Percentiles rank a stretch among this genome's conserved stretches.
Evolutionary conservation across 768 basidiomycete species (phyloP).

Genomic region (Tylopilus sp.): DNA sequence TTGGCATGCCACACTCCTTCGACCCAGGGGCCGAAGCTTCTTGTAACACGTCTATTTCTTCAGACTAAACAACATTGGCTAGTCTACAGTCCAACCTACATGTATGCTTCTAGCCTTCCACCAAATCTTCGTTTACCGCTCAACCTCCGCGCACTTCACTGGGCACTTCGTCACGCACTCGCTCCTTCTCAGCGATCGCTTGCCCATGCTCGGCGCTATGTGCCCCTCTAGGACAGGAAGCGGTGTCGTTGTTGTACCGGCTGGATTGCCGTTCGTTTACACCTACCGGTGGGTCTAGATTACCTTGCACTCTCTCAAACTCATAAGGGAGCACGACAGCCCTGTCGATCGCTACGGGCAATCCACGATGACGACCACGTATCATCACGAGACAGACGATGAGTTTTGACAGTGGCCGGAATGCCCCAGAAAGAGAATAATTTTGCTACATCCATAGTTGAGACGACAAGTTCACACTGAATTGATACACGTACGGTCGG

Average conservation of each 20-base stretch:
- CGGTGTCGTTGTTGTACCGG: neutral
- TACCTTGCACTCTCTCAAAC: constrained; percentile 34
- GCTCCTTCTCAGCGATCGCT: neutral
- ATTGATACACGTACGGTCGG: constrained; percentile 53
- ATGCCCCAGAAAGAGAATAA: constrained; percentile 77
- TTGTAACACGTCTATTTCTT: neutral
- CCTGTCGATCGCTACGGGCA: constrained; percentile 85
- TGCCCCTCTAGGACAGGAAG: neutral
- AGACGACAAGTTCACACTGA: neutral
- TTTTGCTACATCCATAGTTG: constrained; percentile 50
- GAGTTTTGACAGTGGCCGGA: constrained; percentile 80
- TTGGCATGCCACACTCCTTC: neutral
- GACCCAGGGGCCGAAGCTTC: neutral
- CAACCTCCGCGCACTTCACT: neutral
- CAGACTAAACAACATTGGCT: neutral
- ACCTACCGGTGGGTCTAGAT: constrained; percentile 2
- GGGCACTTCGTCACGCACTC: neutral
- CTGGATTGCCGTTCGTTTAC: constrained; percentile 14
- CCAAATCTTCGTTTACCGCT: neutral
- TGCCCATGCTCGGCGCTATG: neutral
- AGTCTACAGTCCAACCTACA: neutral
- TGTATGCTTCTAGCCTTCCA: neutral
- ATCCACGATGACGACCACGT: constrained; percentile 86
- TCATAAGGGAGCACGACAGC: constrained; percentile 80
- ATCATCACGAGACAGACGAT: constrained; percentile 89